These are phyloP conservation scores for Colletotrichum horii DNA, from an alignment of 2,329 filamentous ascomycete genomes.

Conservation along the genomic window DNA sequence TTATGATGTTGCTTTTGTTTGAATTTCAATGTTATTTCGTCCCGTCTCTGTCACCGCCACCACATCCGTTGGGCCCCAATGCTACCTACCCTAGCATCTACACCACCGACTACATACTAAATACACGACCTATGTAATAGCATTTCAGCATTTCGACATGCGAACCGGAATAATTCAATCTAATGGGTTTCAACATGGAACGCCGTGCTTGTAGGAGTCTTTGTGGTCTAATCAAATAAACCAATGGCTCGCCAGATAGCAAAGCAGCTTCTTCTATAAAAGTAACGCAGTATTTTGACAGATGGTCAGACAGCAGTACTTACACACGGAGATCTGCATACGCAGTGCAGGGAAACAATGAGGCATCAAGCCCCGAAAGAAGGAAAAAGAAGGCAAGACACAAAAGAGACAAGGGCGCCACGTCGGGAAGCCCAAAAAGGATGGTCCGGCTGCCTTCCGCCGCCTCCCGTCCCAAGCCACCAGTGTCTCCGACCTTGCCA, in stretches of 20 bases:
- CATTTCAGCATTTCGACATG: not conserved
- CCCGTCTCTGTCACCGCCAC: not conserved
- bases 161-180: not conserved
- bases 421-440: conserved; percentile 2
- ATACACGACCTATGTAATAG: not conserved
- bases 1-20: not conserved
- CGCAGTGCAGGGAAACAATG: not conserved
- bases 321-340: not conserved
- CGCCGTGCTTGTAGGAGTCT: not conserved
- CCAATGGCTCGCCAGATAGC: not conserved
- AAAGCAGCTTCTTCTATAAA: not conserved
- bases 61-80: not conserved
- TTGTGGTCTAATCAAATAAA: not conserved
- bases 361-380: not conserved
- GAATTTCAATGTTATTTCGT: not conserved
- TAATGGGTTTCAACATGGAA: not conserved
- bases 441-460: not conserved
- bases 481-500: not conserved
- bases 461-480: not conserved
- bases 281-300: not conserved
- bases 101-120: not conserved
- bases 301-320: not conserved
- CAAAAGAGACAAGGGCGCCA: not conserved
- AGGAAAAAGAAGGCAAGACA: not conserved
- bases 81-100: not conserved